Percentiles rank a stretch among this genome's conserved stretches.
phyloP scores from a whole-genome alignment of 495 filamentous ascomycete genomes.

The Bacidia gigantensis region DNA sequence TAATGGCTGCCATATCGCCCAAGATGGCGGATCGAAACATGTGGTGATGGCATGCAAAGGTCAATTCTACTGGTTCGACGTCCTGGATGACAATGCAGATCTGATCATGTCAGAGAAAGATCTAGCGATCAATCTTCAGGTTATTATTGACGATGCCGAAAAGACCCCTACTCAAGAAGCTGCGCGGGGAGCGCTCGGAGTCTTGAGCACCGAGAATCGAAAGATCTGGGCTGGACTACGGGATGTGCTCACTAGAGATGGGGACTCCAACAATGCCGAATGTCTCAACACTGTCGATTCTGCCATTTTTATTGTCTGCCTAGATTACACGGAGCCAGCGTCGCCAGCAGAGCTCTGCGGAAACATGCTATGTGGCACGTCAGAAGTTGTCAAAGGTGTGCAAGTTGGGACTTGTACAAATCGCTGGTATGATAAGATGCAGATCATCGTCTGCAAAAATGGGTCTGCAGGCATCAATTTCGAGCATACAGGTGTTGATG shows the following conservation, averaged over 20 bases:
- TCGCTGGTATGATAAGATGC: slow-evolving; percentile 97
- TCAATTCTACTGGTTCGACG: slow-evolving; percentile 99
- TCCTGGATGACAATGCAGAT: slow-evolving; percentile 85
- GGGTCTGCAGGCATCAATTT: slow-evolving; percentile 98
- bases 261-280: slow-evolving; percentile 84
- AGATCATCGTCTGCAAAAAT: slow-evolving; percentile 99
- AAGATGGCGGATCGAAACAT: slow-evolving; percentile 79
- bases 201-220: slow-evolving; percentile 90
- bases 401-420: slow-evolving; percentile 97
- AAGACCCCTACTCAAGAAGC: slow-evolving; percentile 86
- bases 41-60: slow-evolving; percentile 89
- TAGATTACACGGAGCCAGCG: slow-evolving; percentile 80
- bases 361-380: slow-evolving; percentile 97
- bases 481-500: slow-evolving; percentile 95
- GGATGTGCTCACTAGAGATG: slow-evolving; percentile 77
- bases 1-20: slow-evolving; percentile 89
- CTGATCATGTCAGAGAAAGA: slow-evolving; percentile 97
- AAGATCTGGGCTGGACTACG: slow-evolving; percentile 88
- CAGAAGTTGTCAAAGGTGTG: slow-evolving; percentile 78
- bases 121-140: slow-evolving; percentile 79
- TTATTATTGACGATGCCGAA: slow-evolving; percentile 78
- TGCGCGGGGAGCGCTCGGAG: slow-evolving; percentile 83
- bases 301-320: slow-evolving; percentile 78
- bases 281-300: slow-evolving; percentile 91
- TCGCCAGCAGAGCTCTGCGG: slow-evolving; percentile 71